Percentiles rank a stretch among this genome's conserved stretches.
Evolutionary conservation across 2,329 filamentous ascomycete genomes (phyloP).

Genomic region (Cladophialophora immunda): DNA sequence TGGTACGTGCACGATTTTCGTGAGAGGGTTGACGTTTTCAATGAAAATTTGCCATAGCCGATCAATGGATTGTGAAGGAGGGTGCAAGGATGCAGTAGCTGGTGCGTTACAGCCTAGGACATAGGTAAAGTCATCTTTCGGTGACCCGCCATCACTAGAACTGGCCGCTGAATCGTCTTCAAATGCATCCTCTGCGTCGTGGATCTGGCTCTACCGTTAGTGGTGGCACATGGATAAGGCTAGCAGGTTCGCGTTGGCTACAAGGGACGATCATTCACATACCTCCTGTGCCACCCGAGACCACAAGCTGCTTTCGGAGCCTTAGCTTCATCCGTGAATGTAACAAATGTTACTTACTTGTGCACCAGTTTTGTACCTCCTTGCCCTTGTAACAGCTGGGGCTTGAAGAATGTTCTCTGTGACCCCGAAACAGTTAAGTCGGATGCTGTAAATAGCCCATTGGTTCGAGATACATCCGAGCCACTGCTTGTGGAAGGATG

Average conservation of each 20-base stretch:
- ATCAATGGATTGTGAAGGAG: conserved; percentile 36
- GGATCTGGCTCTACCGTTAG: neutral
- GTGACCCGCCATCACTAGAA: neutral
- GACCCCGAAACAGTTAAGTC: neutral
- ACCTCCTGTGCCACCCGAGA: conserved; percentile 44
- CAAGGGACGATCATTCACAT: conserved; percentile 12
- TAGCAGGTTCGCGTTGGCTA: neutral
- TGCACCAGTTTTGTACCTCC: conserved; percentile 38
- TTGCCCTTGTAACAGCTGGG: conserved; percentile 37
- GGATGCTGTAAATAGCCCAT: neutral
- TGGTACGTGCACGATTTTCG: conserved; percentile 42
- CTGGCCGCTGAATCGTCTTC: neutral
- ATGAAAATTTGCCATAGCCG: conserved; percentile 42
- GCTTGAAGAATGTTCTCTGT: conserved; percentile 31
- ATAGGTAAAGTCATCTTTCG: neutral
- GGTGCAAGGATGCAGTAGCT: conserved; percentile 26
- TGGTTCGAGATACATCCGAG: neutral
- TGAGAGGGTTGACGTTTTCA: conserved; percentile 43
- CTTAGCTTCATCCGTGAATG: conserved; percentile 30
- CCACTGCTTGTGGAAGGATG: neutral
- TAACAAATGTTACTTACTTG: conserved; percentile 36
- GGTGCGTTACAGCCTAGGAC: neutral
- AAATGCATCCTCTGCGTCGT: neutral
- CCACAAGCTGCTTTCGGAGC: conserved; percentile 41
- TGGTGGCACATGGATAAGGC: neutral